These are phyloP conservation scores for Aspergillus pseudoviridinutans DNA, from an alignment of 2,329 filamentous ascomycete species.

Conservation along the genomic window DNA sequence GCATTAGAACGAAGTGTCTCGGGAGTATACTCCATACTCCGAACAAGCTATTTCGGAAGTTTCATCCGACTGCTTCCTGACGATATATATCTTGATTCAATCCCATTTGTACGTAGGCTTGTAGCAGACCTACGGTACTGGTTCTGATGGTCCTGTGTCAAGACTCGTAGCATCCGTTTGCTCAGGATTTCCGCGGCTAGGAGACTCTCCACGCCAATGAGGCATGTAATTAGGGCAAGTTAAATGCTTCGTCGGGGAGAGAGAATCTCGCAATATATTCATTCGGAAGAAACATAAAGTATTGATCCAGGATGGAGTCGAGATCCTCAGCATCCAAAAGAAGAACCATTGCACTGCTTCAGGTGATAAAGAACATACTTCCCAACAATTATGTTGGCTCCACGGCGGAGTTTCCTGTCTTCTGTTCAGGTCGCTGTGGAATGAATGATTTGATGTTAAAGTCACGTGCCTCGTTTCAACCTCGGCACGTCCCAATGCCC, in stretches of 20 bases:
- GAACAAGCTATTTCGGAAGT: neutral
- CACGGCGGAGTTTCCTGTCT: neutral
- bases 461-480: constrained; percentile 13
- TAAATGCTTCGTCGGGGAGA: neutral
- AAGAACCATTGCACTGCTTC: neutral
- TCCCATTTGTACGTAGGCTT: neutral
- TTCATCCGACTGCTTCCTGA: neutral
- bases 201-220: too few species aligned
- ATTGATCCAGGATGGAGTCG: neutral
- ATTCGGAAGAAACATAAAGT: neutral
- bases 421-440: too few species aligned
- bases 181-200: too few species aligned
- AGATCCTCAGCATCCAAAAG: neutral
- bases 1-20: neutral
- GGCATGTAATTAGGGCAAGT: too few species aligned
- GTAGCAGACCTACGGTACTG: neutral
- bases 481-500: constrained; percentile 13
- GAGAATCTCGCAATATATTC: neutral
- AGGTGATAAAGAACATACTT: neutral
- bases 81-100: too few species aligned
- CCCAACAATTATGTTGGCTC: neutral
- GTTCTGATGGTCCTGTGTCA: neutral
- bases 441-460: too few species aligned
- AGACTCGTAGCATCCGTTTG: too few species aligned
- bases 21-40: neutral